Evolutionary conservation across 768 basidiomycete species (phyloP), one percentile per base, ranked within the genome.

Genomic region (Trametes meyenii): DNA sequence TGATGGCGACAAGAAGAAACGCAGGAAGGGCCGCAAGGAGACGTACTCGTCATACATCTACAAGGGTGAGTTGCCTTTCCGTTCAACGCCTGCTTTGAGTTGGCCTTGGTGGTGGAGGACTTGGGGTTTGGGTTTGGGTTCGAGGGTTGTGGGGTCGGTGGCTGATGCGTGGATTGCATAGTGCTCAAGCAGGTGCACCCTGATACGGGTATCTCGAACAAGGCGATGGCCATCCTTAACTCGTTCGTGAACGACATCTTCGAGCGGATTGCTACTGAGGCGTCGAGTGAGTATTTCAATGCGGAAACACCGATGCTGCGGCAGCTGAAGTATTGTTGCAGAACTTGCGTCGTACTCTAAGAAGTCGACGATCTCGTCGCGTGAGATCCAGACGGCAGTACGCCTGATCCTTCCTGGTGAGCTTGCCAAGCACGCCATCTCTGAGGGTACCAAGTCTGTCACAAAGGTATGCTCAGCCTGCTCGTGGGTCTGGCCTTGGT

Each of bases 141-240:
- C 35, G 40, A 19, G 44, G 16, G 51, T 42, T 11, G 36, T 38
- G 29, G 36, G 21, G 2, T 5, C 1, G 21, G 23, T 39, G 51
- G 14, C 51, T 17, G 38, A 52, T 19, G 46, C 26, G 44, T 46
- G 35, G 29, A 10, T 43, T 54, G 24, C 60, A 21, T 51, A 93
- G 95, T 97, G 66, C 84, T 97, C 69, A 97, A 92, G 80, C 96
- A 97, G 80, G 94, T 97, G 65, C 96, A 96, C 80, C 96, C 96
- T 55, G 95, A 96, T 70, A 96, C 95, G 55, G 96, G 96, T 88
- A 96, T 97, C 84, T 96, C 94, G 40, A 96, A 94, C 85, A 96
- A 96, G 77, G 89, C 90, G 2, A 93, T 94, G 91, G 88, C 90
- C 64, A 94, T 95, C 70, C 79, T 94, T 45, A 92, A 94, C 82